Evolutionary conservation across 768 basidiomycete genomes (phyloP), one percentile per base, ranked within the genome.

Genomic region (Tricholoma matsutake): DNA sequence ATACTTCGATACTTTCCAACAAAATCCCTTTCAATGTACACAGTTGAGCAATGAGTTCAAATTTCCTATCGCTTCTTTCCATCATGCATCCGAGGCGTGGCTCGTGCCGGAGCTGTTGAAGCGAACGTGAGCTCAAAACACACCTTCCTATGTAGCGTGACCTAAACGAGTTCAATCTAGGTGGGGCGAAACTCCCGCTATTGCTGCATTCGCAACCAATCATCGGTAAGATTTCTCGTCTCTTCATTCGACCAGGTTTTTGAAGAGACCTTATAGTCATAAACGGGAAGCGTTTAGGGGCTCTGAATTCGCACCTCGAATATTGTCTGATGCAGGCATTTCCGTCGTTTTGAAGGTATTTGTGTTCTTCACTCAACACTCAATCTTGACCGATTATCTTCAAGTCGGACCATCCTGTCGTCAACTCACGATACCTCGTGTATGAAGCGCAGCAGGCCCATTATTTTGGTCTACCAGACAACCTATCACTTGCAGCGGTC

Each of bases 21-120:
- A 52, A 13, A 4, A 11, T 9, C 4, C 18, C 35, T 25, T 56
- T 49, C 47, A 43, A 34, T 29, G 4, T 51, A 34, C 32, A 39
- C 20, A 94, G 85, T 80, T 97, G 54, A 86, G 92, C 35, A 92
- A 96, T 69, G 95, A 97, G 73, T 98, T 96, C 79, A 76, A 92
- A 66, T 94, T 94, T 69, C 82, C 86, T 1, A 79, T 95, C 29
- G 84, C 89, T 6, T 88, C 91, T 6, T 86, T 95, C 69, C 92
- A 95, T 67, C 89, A 92, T 68, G 95, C 94, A 7, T 87, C 92
- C 58, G 94, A 96, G 71, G 86, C 93, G 1, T 97, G 92, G 74
- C 81, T 97, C n/a, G 89, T 95, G 22, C 92, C 94, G 1, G 85
- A 86, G 22, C 75, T 89, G 4, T 75, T 98, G 62, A 96, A 94